Conservation (phyloP, 106 monocot species). For the Xerophyta viscosa region DNA sequence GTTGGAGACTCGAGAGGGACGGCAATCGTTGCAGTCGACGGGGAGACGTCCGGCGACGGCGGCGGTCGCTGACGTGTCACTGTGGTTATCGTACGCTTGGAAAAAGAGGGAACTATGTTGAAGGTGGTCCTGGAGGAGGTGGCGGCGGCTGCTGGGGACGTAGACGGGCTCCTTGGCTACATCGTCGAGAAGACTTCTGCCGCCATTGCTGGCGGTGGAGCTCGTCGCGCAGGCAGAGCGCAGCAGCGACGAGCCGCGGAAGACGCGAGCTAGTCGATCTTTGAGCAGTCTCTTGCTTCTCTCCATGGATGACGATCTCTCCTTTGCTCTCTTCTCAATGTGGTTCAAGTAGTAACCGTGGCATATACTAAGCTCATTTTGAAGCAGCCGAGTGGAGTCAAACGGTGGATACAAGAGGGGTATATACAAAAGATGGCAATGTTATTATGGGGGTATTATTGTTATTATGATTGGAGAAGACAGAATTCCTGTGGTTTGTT, state of each 20-base stretch:
- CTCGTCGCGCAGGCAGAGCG: slow-evolving; percentile 18
- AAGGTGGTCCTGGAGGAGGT: background rate
- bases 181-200: slow-evolving; percentile 4
- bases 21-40: slow-evolving; percentile 12
- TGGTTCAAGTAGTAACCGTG: too few species aligned
- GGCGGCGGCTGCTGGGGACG: slow-evolving; percentile 8
- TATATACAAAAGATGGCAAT: too few species aligned
- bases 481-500: too few species aligned
- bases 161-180: slow-evolving; percentile 6
- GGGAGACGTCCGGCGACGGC: background rate
- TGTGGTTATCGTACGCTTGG: background rate
- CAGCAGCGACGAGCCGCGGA: slow-evolving; percentile 8
- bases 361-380: too few species aligned
- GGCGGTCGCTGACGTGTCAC: background rate
- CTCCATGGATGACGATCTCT: slow-evolving; percentile 14
- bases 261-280: slow-evolving; percentile 21
- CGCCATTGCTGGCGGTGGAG: slow-evolving; percentile 6
- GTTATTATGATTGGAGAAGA: too few species aligned
- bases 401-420: too few species aligned
- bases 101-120: slow-evolving; percentile 1
- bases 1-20: slow-evolving; percentile 10
- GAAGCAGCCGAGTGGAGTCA: too few species aligned
- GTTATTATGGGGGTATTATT: too few species aligned
- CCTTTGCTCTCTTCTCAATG: background rate
- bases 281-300: slow-evolving; percentile 10